phyloP scores from a whole-genome alignment of 2,329 filamentous ascomycete species.

The Arthrobotrys conoides region DNA sequence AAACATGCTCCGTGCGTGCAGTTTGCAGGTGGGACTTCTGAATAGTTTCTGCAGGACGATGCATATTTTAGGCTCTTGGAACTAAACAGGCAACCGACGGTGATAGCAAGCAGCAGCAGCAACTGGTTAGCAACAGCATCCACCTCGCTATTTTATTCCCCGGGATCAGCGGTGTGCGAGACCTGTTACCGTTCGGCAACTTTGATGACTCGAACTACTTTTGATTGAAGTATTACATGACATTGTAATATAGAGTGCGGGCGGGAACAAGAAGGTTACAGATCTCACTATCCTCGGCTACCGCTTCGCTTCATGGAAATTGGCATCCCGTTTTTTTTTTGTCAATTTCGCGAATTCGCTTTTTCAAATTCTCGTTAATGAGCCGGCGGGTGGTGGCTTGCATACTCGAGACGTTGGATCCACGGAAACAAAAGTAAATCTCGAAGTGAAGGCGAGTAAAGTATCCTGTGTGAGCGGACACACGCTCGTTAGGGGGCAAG shows the following conservation, averaged over 20 bases:
- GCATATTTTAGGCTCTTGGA: slow-evolving; percentile 30
- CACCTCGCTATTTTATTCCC: slow-evolving; percentile 37
- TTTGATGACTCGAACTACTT: background rate
- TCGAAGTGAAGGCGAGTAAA: background rate
- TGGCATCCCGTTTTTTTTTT: background rate
- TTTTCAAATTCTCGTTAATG: slow-evolving; percentile 42
- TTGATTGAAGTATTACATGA: slow-evolving; percentile 16
- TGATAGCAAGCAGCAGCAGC: background rate
- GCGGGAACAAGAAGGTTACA: slow-evolving; percentile 11
- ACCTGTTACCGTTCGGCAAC: slow-evolving; percentile 14
- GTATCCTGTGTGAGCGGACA: background rate
- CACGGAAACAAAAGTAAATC: slow-evolving; percentile 31
- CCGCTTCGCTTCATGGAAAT: slow-evolving; percentile 15
- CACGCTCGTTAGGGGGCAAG: background rate
- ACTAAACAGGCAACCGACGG: slow-evolving; percentile 25
- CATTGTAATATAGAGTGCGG: slow-evolving; percentile 13
- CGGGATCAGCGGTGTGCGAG: slow-evolving; percentile 43
- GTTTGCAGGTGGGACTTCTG: slow-evolving; percentile 19
- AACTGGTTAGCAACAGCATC: slow-evolving; percentile 1
- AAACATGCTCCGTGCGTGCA: slow-evolving; percentile 15
- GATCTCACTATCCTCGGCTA: slow-evolving; percentile 19
- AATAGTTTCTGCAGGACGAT: slow-evolving; percentile 25
- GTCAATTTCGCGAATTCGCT: slow-evolving; percentile 12
- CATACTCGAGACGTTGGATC: slow-evolving; percentile 54
- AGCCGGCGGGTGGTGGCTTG: slow-evolving; percentile 56